A percentile compares a stretch with the other conserved stretches of the same genome.
Evolutionary conservation across 768 basidiomycete genomes (phyloP).

Genomic region (Pleurotus platypus): DNA sequence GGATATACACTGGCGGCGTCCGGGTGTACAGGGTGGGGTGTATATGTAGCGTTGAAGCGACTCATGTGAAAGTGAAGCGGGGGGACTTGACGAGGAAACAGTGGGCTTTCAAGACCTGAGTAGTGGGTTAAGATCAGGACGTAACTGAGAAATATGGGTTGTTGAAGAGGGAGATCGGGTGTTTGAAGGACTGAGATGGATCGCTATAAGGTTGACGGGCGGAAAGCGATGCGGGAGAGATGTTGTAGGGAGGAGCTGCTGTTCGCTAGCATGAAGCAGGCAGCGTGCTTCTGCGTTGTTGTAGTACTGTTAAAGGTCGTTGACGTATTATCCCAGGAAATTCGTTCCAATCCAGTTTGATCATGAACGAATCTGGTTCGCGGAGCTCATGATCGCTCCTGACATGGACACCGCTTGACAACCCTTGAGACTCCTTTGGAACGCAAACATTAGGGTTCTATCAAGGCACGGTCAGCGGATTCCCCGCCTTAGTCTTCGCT

Average conservation of each 20-base stretch:
- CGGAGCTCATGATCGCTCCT: constrained; percentile 25
- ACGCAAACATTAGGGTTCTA: constrained; percentile 22
- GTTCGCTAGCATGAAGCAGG: constrained; percentile 26
- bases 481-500: constrained; percentile 23
- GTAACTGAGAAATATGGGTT: constrained; percentile 20
- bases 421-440: constrained; percentile 41
- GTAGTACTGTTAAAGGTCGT: constrained; percentile 29
- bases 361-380: constrained; percentile 41
- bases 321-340: constrained; percentile 47
- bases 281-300: constrained; percentile 35
- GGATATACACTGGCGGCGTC: constrained; percentile 23
- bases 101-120: constrained; percentile 12
- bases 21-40: constrained; percentile 20
- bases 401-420: constrained; percentile 34
- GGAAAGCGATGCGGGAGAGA: constrained; percentile 30
- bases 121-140: constrained; percentile 13
- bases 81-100: constrained; percentile 7
- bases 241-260: constrained; percentile 15
- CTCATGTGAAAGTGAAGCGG: constrained; percentile 20
- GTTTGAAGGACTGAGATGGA: constrained; percentile 40
- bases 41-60: constrained; percentile 22
- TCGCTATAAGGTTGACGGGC: constrained; percentile 29
- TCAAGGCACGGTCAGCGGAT: constrained; percentile 42
- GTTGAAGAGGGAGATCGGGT: constrained; percentile 36
- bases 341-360: constrained; percentile 35